Evolutionary conservation across 129 eudicot genomes (phyloP).

Genomic region (Helianthus tuberosus): DNA sequence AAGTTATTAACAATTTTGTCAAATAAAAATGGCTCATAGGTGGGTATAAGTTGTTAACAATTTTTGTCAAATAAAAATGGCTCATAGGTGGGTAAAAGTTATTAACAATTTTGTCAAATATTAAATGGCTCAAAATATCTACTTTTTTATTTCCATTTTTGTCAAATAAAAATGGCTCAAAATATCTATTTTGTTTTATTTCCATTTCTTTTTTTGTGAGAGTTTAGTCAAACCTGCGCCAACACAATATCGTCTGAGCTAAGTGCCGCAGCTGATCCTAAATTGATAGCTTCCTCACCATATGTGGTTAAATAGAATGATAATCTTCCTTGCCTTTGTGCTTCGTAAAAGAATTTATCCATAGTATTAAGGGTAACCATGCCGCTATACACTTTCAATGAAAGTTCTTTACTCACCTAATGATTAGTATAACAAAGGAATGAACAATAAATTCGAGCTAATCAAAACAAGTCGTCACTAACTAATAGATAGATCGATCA

Average conservation of each 20-base stretch:
- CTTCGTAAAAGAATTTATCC: conserved; percentile 76
- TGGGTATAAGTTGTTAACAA: too few relatives aligned
- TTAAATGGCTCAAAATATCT: too few relatives aligned
- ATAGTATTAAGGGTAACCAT: conserved; percentile 82
- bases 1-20: too few relatives aligned
- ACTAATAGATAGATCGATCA: background rate
- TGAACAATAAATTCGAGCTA: background rate
- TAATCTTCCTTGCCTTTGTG: conserved; percentile 82
- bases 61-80: too few relatives aligned
- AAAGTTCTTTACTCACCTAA: conserved; percentile 64
- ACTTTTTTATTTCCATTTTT: too few relatives aligned
- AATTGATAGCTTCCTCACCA: conserved; percentile 83
- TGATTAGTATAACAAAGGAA: background rate
- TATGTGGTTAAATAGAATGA: conserved; percentile 66
- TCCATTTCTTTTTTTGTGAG: background rate
- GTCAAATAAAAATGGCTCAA: too few relatives aligned
- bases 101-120: too few relatives aligned
- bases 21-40: too few relatives aligned
- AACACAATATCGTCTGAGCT: conserved; percentile 53
- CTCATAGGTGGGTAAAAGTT: too few relatives aligned
- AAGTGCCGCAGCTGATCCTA: conserved; percentile 88
- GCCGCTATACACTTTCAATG: conserved; percentile 59
- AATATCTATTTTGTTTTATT: too few relatives aligned
- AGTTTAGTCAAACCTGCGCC: conserved; percentile 60
- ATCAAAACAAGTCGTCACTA: background rate